phyloP scores from a whole-genome alignment of 306 rosid genomes.

The Potentilla sterilis region DNA sequence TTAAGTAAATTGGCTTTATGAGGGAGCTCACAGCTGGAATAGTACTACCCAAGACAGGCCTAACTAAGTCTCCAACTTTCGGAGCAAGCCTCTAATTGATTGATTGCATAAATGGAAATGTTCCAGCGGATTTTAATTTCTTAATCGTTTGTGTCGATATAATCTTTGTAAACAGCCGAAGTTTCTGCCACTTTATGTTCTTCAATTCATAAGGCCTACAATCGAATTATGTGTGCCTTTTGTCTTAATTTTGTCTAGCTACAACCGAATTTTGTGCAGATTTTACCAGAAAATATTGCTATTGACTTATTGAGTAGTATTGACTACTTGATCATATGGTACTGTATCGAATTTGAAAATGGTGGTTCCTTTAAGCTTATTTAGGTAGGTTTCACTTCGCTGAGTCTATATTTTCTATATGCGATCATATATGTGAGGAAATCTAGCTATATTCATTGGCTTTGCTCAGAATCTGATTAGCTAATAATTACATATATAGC shows the following conservation, averaged over 20 bases:
- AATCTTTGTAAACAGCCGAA: slow-evolving; percentile 23
- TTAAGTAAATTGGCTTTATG: slow-evolving; percentile 26
- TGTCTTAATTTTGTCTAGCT: neutral
- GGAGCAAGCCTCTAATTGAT: slow-evolving; percentile 18
- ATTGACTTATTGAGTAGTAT: neutral
- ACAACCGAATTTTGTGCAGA: neutral
- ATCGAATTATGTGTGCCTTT: neutral
- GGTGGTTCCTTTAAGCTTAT: neutral
- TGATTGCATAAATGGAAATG: neutral
- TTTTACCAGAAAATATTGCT: neutral
- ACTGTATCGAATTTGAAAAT: neutral
- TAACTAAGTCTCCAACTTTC: neutral
- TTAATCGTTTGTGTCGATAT: slow-evolving; percentile 32
- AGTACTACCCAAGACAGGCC: slow-evolving; percentile 7
- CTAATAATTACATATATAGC: neutral
- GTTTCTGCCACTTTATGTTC: slow-evolving; percentile 31
- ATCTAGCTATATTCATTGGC: slow-evolving; percentile 5
- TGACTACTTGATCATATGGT: neutral
- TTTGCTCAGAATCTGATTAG: neutral
- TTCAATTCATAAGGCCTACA: slow-evolving; percentile 28
- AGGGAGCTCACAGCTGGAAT: slow-evolving; percentile 34
- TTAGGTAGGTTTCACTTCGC: neutral
- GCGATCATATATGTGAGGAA: neutral
- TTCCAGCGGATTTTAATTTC: neutral
- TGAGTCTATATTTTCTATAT: neutral